Percentiles rank a stretch among this genome's conserved stretches.
Conservation (phyloP, 768 basidiomycete genomes). For the Infundibulicybe gibba region DNA sequence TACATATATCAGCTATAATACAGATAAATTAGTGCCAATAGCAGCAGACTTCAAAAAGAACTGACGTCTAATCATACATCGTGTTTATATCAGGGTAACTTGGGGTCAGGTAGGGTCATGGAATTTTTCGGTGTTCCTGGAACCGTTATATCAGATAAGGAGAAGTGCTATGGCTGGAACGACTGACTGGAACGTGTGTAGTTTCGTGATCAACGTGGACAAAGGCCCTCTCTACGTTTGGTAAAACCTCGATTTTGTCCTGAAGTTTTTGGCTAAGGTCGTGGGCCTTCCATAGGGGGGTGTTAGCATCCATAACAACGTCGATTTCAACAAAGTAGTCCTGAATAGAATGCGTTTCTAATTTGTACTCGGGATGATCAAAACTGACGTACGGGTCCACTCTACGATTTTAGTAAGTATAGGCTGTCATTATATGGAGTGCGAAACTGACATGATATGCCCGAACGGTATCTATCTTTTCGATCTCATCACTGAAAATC, state of each 20-base stretch:
- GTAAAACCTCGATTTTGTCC: slow-evolving; percentile 85
- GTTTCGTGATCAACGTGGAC: slow-evolving; percentile 96
- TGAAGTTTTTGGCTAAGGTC: slow-evolving; percentile 82
- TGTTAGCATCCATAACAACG: slow-evolving; percentile 86
- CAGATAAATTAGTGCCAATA: background rate
- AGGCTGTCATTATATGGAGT: slow-evolving; percentile 1
- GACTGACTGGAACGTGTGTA: slow-evolving; percentile 58
- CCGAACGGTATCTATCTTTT: slow-evolving; percentile 85
- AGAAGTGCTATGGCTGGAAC: slow-evolving; percentile 1
- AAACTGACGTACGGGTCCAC: slow-evolving; percentile 59
- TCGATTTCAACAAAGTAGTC: slow-evolving; percentile 95
- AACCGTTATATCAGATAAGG: background rate
- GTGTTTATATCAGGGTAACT: background rate
- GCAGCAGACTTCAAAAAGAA: background rate
- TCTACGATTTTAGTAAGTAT: slow-evolving; percentile 33
- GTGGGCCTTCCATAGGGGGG: slow-evolving; percentile 87
- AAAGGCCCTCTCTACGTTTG: slow-evolving; percentile 90
- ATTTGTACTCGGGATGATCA: background rate
- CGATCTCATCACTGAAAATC: slow-evolving; percentile 86
- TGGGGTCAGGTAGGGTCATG: slow-evolving; percentile 5
- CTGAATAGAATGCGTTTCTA: slow-evolving; percentile 26
- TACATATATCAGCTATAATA: background rate
- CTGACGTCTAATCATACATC: slow-evolving; percentile 5
- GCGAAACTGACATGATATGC: slow-evolving; percentile 76
- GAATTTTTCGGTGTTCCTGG: slow-evolving; percentile 49